phyloP scores from a whole-genome alignment of 495 filamentous ascomycete genomes.

The Entonaema liquescens region DNA sequence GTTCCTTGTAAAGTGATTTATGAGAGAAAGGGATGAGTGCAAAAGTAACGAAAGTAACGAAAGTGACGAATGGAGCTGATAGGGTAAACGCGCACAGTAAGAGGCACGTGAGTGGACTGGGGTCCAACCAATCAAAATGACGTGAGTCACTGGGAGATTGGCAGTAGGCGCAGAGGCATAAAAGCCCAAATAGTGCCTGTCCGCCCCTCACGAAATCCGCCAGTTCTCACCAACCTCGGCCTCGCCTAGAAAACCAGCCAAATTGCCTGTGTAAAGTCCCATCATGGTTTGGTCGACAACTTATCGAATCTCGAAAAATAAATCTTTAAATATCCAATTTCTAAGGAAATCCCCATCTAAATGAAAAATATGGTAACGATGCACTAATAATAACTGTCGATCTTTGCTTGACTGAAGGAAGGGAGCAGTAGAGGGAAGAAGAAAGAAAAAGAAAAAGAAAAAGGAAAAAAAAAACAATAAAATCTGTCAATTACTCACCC shows the following conservation, averaged over 20 bases:
- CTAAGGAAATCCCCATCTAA: background rate
- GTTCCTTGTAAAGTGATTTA: background rate
- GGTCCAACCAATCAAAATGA: conserved; percentile 35
- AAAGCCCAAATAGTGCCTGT: conserved; percentile 65
- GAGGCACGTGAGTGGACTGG: conserved; percentile 44
- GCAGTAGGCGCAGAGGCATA: conserved; percentile 49
- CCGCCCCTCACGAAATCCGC: conserved; percentile 57
- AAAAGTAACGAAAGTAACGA: background rate
- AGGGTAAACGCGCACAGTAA: conserved; percentile 42
- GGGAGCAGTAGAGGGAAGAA: conserved; percentile 24
- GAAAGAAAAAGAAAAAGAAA: conserved; percentile 33
- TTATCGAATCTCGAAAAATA: conserved; percentile 11
- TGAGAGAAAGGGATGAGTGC: background rate
- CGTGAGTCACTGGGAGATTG: conserved; percentile 44
- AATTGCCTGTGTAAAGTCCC: background rate
- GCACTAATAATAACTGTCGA: background rate
- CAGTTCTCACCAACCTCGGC: conserved; percentile 54
- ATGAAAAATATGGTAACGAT: conserved; percentile 3
- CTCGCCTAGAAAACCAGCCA: conserved; percentile 19
- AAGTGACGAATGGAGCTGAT: conserved; percentile 10
- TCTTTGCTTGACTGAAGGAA: conserved; percentile 21
- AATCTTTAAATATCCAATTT: background rate
- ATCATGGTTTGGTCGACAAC: background rate
- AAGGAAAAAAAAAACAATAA: conserved; percentile 41
- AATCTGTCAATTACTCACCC: conserved; percentile 63